A percentile compares a stretch with the other conserved stretches of the same genome.
These are phyloP conservation scores for Argentina anserina DNA, from an alignment of 306 rosid genomes.

Conservation along the genomic window DNA sequence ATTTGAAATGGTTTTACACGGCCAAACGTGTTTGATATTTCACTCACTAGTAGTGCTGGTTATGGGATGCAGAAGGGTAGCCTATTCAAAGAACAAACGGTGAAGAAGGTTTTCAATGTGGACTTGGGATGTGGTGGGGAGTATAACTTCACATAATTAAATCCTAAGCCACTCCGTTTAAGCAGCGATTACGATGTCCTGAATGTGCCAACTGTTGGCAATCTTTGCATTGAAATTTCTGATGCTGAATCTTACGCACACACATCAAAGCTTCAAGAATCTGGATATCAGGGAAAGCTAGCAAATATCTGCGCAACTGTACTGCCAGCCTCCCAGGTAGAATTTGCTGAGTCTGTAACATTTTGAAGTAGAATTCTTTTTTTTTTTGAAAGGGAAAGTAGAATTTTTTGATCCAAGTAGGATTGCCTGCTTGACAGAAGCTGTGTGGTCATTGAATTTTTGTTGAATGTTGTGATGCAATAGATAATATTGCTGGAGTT, in stretches of 20 bases:
- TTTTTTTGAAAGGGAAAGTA: no score
- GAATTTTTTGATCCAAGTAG: neutral
- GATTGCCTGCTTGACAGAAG: neutral
- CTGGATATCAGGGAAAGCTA: neutral
- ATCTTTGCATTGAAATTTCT: neutral
- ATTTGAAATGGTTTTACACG: conserved; percentile 41
- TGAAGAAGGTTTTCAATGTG: neutral
- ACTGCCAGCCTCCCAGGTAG: neutral
- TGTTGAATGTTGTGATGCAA: no score
- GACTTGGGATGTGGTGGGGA: neutral
- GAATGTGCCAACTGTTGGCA: neutral
- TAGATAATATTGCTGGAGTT: no score
- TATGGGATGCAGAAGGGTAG: neutral
- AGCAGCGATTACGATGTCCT: neutral
- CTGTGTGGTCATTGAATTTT: neutral
- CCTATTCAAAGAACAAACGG: neutral
- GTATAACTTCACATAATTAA: neutral
- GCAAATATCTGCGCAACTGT: neutral
- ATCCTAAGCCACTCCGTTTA: neutral
- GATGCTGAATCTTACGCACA: neutral
- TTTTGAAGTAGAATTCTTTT: neutral
- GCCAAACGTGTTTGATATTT: conserved; percentile 12
- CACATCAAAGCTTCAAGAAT: neutral
- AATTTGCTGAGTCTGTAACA: neutral
- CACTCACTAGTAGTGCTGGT: neutral